Conservation (phyloP, 2,329 filamentous ascomycete species). For the Trichoderma hamatum region DNA sequence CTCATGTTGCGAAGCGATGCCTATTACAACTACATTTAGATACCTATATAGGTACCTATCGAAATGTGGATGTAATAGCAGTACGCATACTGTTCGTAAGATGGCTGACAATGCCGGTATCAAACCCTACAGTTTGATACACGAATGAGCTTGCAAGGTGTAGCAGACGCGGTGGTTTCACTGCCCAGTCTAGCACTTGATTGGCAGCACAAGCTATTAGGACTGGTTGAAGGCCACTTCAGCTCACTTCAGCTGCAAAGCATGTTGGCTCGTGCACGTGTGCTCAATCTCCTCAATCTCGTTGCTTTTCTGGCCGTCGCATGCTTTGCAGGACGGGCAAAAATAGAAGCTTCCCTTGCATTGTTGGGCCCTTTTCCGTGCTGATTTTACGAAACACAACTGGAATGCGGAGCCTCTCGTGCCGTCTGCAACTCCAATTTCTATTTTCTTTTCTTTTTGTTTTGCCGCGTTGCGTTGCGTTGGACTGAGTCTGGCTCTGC, state of each 20-base stretch:
- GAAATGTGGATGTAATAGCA: too few species aligned
- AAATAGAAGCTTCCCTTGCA: background rate
- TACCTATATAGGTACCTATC: too few species aligned
- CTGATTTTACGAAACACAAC: background rate
- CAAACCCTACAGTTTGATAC: background rate
- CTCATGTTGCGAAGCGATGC: background rate
- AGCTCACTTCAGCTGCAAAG: slow-evolving; percentile 1
- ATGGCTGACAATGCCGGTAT: background rate
- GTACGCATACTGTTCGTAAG: background rate
- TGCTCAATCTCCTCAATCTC: background rate
- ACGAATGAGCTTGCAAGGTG: background rate
- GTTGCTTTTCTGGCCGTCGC: background rate
- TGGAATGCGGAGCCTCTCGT: slow-evolving; percentile 8
- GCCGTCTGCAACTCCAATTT: slow-evolving; percentile 1
- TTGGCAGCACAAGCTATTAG: slow-evolving; percentile 7
- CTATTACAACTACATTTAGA: background rate
- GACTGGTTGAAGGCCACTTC: background rate
- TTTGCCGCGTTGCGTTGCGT: background rate
- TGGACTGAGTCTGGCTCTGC: background rate
- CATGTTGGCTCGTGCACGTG: background rate
- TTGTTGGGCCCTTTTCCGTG: background rate
- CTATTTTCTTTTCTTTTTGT: background rate
- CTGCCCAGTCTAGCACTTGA: slow-evolving; percentile 6
- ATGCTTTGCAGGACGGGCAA: background rate
- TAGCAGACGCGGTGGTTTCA: slow-evolving; percentile 12